Percentiles rank a stretch among this genome's conserved stretches.
These are phyloP conservation scores for Pseudoscleropodium purum DNA, from an alignment of 225 moss, liverwort and hornwort species.

Conservation along the genomic window DNA sequence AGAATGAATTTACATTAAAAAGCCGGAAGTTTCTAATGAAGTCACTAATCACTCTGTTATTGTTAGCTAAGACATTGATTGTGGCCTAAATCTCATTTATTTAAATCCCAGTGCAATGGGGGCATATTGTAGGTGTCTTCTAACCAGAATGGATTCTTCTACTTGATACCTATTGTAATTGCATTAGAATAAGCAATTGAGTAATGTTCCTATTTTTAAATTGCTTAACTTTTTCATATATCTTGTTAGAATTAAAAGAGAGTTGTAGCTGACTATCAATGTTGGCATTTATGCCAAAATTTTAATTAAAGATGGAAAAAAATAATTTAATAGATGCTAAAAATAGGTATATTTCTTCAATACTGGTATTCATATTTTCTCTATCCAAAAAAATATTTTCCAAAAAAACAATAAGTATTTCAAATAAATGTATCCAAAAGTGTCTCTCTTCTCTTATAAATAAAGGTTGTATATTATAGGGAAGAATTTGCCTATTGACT, in stretches of 20 bases:
- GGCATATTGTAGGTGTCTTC: too few species aligned
- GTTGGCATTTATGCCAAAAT: neutral
- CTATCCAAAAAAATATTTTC: neutral
- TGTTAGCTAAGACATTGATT: too few species aligned
- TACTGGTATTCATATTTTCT: neutral
- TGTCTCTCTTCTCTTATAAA: neutral
- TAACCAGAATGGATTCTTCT: too few species aligned
- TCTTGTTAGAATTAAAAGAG: neutral
- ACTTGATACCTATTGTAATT: neutral
- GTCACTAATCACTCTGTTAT: too few species aligned
- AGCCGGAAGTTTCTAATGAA: too few species aligned
- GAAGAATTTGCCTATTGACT: neutral
- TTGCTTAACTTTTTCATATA: neutral
- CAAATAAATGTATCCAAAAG: neutral
- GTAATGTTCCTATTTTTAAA: neutral
- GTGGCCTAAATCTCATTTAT: too few species aligned
- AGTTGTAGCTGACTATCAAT: fast-evolving
- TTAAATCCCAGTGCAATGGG: too few species aligned
- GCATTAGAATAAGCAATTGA: neutral
- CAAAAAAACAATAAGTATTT: neutral
- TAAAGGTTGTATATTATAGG: neutral
- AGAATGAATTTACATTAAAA: too few species aligned
- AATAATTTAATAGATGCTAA: neutral
- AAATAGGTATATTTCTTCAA: neutral
- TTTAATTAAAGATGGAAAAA: neutral